A percentile compares a stretch with the other conserved stretches of the same genome.
phyloP scores from a whole-genome alignment of 495 filamentous ascomycete genomes.

The Penicillium tannophilum region DNA sequence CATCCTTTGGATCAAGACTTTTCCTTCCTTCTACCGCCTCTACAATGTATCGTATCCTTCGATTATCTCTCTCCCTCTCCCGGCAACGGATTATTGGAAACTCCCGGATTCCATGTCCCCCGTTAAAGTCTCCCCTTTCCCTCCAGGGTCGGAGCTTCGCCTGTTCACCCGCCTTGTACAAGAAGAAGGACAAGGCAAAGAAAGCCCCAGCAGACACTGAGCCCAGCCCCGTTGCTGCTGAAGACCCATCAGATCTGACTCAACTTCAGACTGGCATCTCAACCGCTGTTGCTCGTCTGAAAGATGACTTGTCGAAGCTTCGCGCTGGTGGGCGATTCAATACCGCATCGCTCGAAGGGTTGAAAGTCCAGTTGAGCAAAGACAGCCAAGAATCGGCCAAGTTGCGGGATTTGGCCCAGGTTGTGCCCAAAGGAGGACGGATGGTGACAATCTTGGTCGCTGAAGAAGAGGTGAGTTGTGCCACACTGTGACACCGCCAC shows the following conservation, averaged over 20 bases:
- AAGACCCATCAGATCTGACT: constrained; percentile 70
- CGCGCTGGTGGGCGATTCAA: constrained; percentile 69
- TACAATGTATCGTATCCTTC: not conserved
- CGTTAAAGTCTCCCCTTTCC: not conserved
- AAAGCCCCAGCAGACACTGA: constrained; percentile 15
- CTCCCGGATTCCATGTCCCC: not conserved
- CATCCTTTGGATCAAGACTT: not conserved
- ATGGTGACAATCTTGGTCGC: constrained; percentile 65
- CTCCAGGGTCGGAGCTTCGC: constrained; percentile 23
- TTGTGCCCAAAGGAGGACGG: constrained; percentile 71
- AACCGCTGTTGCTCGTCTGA: constrained; percentile 56
- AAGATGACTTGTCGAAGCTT: constrained; percentile 66
- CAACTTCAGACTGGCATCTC: constrained; percentile 62
- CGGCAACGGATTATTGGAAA: not conserved
- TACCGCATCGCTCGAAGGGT: constrained; percentile 62
- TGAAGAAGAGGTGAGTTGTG: constrained; percentile 58
- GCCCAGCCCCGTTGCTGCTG: constrained; percentile 22
- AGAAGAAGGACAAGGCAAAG: constrained; percentile 44
- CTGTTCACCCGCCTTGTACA: constrained; percentile 31
- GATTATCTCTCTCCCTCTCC: not conserved
- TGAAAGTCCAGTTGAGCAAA: constrained; percentile 63
- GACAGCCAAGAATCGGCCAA: constrained; percentile 48
- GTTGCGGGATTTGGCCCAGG: constrained; percentile 73
- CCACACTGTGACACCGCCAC: not conserved
- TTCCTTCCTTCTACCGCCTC: not conserved